Conservation (phyloP, 805 yeast species). For the Lipomyces kockii region DNA sequence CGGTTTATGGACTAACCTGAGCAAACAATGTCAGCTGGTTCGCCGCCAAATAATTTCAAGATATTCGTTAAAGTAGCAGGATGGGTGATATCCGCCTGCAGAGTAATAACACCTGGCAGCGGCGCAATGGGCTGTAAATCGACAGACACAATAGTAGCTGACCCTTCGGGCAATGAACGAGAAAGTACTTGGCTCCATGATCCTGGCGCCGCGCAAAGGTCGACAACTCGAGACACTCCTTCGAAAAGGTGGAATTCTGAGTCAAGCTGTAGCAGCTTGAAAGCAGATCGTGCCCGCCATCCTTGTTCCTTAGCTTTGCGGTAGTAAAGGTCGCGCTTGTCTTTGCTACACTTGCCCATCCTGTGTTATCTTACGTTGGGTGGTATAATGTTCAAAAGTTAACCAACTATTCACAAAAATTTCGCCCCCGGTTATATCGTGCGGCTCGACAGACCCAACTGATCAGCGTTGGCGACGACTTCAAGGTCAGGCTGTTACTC, state of each 20-base stretch:
- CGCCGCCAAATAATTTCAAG: constrained; percentile 82
- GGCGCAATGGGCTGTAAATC: constrained; percentile 98
- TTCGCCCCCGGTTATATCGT: neutral
- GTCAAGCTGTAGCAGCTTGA: constrained; percentile 85
- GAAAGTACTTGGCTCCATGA: constrained; percentile 97
- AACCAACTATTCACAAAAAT: neutral
- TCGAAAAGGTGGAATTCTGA: constrained; percentile 84
- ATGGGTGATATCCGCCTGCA: constrained; percentile 97
- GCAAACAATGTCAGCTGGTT: constrained; percentile 92
- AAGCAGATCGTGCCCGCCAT: constrained; percentile 96
- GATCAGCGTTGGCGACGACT: neutral
- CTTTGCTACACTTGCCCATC: constrained; percentile 39
- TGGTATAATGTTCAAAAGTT: neutral
- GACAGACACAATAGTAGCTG: constrained; percentile 85
- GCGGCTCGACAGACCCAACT: neutral
- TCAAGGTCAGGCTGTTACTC: neutral
- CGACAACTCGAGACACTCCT: constrained; percentile 83
- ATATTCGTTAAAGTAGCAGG: constrained; percentile 83
- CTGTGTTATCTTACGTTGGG: neutral
- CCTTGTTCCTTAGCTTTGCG: constrained; percentile 97
- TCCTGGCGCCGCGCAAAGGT: constrained; percentile 97
- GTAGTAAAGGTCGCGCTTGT: constrained; percentile 36
- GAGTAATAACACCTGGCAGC: constrained; percentile 82
- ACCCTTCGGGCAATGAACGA: constrained; percentile 50
- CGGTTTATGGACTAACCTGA: constrained; percentile 47